Conservation (phyloP, 176 grass and related monocot genomes). For the Eragrostis nindensis region DNA sequence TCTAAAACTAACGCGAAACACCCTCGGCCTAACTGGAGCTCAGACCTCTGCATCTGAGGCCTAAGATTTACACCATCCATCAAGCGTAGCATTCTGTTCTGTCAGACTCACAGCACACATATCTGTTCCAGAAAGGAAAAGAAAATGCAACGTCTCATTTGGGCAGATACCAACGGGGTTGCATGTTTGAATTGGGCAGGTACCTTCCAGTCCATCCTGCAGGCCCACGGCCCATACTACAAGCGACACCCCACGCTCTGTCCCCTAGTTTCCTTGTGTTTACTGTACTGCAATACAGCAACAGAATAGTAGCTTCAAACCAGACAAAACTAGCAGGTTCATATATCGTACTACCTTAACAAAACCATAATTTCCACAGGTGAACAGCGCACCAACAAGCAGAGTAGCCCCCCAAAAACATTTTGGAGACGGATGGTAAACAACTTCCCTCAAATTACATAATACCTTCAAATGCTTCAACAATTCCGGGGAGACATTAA, state of each 20-base stretch:
- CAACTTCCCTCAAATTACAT: neutral
- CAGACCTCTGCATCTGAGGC: too few relatives aligned
- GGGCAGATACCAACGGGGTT: neutral
- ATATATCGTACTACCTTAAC: neutral
- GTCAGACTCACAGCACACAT: too few relatives aligned
- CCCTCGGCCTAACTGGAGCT: too few relatives aligned
- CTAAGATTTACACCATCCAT: neutral
- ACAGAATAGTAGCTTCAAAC: neutral
- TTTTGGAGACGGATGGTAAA: neutral
- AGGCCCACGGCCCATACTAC: neutral
- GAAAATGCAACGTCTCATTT: neutral
- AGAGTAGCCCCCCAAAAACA: neutral
- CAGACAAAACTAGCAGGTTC: neutral
- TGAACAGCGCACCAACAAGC: neutral
- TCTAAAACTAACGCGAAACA: too few relatives aligned
- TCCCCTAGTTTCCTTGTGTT: neutral
- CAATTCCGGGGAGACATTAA: neutral
- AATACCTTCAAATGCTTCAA: neutral
- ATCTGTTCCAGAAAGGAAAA: neutral
- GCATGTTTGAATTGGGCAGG: neutral
- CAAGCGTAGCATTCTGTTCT: neutral
- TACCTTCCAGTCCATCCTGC: neutral
- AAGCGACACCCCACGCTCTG: neutral
- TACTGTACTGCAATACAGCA: neutral
- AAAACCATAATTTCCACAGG: constrained; percentile 1